phyloP scores from a whole-genome alignment of 352 stramenopile species.

The Aphanomyces astaci region DNA sequence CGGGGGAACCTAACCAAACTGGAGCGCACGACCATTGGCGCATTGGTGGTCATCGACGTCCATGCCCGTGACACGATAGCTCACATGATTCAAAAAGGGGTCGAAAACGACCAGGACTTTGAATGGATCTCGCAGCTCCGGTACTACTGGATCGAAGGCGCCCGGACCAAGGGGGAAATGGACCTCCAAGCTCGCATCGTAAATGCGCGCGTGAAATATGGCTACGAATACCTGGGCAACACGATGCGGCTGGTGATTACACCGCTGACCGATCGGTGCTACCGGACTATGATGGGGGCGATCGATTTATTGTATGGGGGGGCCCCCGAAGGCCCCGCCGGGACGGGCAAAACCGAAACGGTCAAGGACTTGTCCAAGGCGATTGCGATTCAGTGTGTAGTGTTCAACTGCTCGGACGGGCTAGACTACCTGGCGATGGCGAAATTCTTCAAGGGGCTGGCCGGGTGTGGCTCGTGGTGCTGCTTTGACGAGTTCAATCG shows the following conservation, averaged over 20 bases:
- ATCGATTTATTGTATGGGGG: constrained; percentile 91
- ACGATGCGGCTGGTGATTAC: constrained; percentile 92
- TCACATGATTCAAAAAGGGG: constrained; percentile 86
- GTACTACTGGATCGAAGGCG: constrained; percentile 88
- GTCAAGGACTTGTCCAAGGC: constrained; percentile 93
- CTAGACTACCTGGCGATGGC: constrained; percentile 92
- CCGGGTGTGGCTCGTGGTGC: constrained; percentile 87
- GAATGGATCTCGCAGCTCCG: constrained; percentile 90
- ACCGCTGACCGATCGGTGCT: constrained; percentile 90
- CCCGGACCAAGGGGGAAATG: constrained; percentile 38
- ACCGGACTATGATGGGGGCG: constrained; percentile 92
- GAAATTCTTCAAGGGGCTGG: constrained; percentile 94
- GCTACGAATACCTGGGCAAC: constrained; percentile 90
- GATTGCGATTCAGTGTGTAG: constrained; percentile 92
- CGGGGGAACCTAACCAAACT: constrained; percentile 87
- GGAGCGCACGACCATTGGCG: constrained; percentile 87
- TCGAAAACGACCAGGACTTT: constrained; percentile 87
- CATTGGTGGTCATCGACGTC: constrained; percentile 90
- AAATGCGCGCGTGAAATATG: constrained; percentile 81
- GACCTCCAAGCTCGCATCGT: constrained; percentile 85
- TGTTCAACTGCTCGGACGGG: constrained; percentile 91
- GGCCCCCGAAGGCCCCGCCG: constrained; percentile 88
- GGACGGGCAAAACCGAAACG: constrained; percentile 93
- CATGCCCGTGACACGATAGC: constrained; percentile 88
- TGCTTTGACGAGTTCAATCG: constrained; percentile 96